A percentile compares a stretch with the other conserved stretches of the same genome.
phyloP scores from a whole-genome alignment of 805 yeast species.

The Candida boleticola region DNA sequence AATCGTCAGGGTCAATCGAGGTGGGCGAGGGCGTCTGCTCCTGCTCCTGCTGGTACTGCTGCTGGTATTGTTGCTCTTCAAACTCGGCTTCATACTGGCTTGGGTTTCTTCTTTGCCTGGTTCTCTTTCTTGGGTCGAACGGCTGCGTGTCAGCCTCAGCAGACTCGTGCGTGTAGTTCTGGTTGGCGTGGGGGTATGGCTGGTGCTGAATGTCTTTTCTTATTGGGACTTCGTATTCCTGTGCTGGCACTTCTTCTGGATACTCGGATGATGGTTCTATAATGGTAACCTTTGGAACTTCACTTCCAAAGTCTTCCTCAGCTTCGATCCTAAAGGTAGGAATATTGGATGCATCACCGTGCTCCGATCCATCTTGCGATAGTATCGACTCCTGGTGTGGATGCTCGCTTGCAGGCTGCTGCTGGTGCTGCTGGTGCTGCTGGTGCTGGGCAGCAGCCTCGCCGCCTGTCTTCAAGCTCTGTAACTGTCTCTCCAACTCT shows the following conservation, averaged over 20 bases:
- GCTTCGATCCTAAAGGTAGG: not conserved
- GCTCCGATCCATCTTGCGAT: too few relatives aligned
- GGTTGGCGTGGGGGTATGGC: not conserved
- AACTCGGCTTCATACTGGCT: slow-evolving; percentile 4
- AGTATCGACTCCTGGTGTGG: too few relatives aligned
- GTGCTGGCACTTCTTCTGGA: not conserved
- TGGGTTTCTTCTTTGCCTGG: not conserved
- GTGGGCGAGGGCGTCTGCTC: not conserved
- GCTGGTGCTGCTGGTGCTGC: not conserved
- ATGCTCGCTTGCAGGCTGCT: too few relatives aligned
- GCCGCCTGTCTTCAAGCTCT: slow-evolving; percentile 24
- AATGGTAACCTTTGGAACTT: not conserved
- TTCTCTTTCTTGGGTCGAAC: not conserved
- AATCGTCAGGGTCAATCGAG: not conserved
- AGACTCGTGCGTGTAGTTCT: too few relatives aligned
- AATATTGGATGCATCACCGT: too few relatives aligned
- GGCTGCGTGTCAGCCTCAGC: too few relatives aligned
- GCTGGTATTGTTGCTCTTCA: slow-evolving; percentile 9
- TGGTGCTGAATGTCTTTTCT: not conserved
- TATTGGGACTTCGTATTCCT: not conserved
- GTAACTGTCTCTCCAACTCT: slow-evolving; percentile 39
- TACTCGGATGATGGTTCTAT: not conserved
- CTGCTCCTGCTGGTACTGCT: not conserved
- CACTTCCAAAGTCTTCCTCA: not conserved
- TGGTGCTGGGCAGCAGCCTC: not conserved